Evolutionary conservation across 345 rosid genomes (phyloP).

Genomic region (Laguncularia racemosa): DNA sequence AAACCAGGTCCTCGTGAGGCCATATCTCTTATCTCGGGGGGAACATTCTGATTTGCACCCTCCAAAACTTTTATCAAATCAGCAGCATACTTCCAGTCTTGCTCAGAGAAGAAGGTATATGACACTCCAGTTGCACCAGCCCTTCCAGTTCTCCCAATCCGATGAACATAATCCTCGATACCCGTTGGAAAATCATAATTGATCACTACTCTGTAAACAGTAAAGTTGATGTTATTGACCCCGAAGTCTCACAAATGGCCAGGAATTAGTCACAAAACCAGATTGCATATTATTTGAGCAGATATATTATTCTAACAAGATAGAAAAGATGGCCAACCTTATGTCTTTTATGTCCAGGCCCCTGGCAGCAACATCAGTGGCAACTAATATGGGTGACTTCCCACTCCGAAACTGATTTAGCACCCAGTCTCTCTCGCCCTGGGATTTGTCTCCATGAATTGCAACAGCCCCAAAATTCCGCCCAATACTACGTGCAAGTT

Average conservation of each 20-base stretch:
- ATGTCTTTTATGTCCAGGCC: constrained; percentile 95
- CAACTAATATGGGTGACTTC: constrained; percentile 74
- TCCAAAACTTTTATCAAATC: constrained; percentile 85
- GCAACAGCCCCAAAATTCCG: constrained; percentile 81
- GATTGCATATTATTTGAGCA: not conserved
- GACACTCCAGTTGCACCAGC: constrained; percentile 97
- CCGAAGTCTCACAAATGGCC: not conserved
- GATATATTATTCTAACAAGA: not conserved
- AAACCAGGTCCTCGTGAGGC: constrained; percentile 74
- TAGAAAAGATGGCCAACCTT: constrained; percentile 29
- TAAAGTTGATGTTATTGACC: not conserved
- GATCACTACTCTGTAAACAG: constrained; percentile 68
- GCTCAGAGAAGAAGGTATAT: constrained; percentile 89
- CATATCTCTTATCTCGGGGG: constrained; percentile 76
- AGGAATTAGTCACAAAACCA: not conserved
- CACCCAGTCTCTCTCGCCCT: constrained; percentile 94
- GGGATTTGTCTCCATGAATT: constrained; percentile 96
- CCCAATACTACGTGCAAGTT: constrained; percentile 75
- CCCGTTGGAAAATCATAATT: constrained; percentile 93
- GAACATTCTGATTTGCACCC: constrained; percentile 89
- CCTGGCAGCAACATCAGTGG: constrained; percentile 98
- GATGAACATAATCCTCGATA: constrained; percentile 95
- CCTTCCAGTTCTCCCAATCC: constrained; percentile 97
- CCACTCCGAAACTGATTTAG: constrained; percentile 84
- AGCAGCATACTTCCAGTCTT: constrained; percentile 77